Base-by-base conservation (phyloP, 192 early-diverging fungal species). In the Coemansia sp. region DNA sequence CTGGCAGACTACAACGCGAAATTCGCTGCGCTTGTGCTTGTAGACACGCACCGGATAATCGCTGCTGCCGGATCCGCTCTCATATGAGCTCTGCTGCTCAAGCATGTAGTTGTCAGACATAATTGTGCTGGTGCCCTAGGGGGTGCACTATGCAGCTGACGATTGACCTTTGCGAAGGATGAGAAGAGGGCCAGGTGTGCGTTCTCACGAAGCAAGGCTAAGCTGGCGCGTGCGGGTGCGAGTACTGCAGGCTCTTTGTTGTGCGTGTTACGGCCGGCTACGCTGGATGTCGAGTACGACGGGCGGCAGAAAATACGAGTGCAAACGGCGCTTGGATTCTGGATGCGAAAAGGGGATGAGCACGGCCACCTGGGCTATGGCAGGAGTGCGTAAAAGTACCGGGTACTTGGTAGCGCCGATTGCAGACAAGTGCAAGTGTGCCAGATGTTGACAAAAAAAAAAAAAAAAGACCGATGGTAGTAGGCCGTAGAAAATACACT, bases 1-100 rank as follows among this genome's bases (percentile, higher is more conserved):
- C 50, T 85, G 67, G 57, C 85, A 85, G 51, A 93, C 87, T 32
- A 94, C 88, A 5, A 93, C 76, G 11, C 88, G 87, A 62, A 90
- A 84, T 50, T 69, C 80, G 31, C 85, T 74, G 1, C 64, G 58
- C 34, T 66, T 63, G 68, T 89, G 86, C 61, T 79, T 83, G 68
- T 86, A 87, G 19, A 88, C 85, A 17, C 42, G 25, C 21, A 86
- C 75, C 15, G 85, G 85, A 39, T 67, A 83, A 53, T 68, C 53
- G 11, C 51, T 60, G 25, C 42, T 34, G 41, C 61, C 62, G 37
- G 61, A 64, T 36, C 68, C 57, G 60, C 74, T 65, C 48, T 81
- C 79, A 31, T 68, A 81, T 11, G 25, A 48, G 67, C 74, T 60
- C 68, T 67, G 59, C 45, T 70, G 66, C 70, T 81, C 79, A 50